These are phyloP conservation scores for Mycosphaerella sp. DNA, from an alignment of 2,329 filamentous ascomycete genomes.

Conservation along the genomic window DNA sequence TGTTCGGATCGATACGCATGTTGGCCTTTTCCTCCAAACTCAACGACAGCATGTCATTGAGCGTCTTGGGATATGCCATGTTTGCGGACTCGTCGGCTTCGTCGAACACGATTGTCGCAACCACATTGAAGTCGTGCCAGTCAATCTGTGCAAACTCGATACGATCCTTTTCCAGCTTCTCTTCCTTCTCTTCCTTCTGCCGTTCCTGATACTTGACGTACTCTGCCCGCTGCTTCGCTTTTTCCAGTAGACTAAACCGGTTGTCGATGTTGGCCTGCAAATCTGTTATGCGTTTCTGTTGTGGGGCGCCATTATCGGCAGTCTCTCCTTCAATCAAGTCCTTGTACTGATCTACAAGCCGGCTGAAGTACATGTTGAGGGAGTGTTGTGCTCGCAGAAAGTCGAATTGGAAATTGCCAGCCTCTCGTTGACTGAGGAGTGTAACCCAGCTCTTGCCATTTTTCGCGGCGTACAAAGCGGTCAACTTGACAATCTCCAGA, in stretches of 20 bases:
- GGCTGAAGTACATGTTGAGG: constrained; percentile 90
- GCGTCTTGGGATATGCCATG: constrained; percentile 79
- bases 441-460: constrained; percentile 92
- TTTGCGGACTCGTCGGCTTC: constrained; percentile 81
- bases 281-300: constrained; percentile 65
- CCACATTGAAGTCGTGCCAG: constrained; percentile 95
- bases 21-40: constrained; percentile 93
- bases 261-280: constrained; percentile 70
- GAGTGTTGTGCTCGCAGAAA: constrained; percentile 94
- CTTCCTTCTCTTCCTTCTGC: constrained; percentile 83
- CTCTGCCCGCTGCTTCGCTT: constrained; percentile 78
- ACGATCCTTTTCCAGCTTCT: constrained; percentile 76
- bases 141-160: constrained; percentile 78
- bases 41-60: constrained; percentile 87
- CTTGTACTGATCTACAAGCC: constrained; percentile 91
- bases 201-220: constrained; percentile 78
- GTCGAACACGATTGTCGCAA: constrained; percentile 89
- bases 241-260: constrained; percentile 70
- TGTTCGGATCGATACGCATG: constrained; percentile 72
- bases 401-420: constrained; percentile 89
- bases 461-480: constrained; percentile 86
- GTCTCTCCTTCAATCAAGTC: constrained; percentile 64
- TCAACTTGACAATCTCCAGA: constrained; percentile 65
- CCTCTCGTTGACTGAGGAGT: constrained; percentile 77
- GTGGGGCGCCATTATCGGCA: constrained; percentile 62